Evolutionary conservation across 345 rosid genomes (phyloP).

Genomic region (Arabidopsis arenosa): DNA sequence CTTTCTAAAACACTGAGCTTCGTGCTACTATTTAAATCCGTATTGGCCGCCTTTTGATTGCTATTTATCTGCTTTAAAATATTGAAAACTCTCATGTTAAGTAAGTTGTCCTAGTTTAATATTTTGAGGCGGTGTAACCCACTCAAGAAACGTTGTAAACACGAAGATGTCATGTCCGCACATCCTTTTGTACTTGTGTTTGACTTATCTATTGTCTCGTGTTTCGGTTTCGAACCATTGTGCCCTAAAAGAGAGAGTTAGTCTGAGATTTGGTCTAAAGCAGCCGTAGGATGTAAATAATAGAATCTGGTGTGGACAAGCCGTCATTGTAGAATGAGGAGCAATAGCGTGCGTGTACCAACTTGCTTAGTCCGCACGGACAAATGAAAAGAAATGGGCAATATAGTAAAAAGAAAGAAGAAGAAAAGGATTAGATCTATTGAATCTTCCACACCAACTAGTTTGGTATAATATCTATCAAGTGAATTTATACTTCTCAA

Average conservation of each 20-base stretch:
- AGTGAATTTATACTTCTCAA: constrained; percentile 31
- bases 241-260: not conserved
- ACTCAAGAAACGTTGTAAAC: constrained; percentile 23
- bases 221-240: constrained; percentile 23
- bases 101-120: not conserved
- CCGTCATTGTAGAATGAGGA: constrained; percentile 42
- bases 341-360: constrained; percentile 36
- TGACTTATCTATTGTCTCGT: constrained; percentile 24
- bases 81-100: not conserved
- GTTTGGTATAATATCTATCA: constrained; percentile 15
- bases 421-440: not conserved
- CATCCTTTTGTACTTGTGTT: constrained; percentile 12
- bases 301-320: constrained; percentile 31
- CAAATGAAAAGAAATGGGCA: not conserved
- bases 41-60: constrained; percentile 11
- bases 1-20: not conserved
- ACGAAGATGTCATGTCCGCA: constrained; percentile 19
- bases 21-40: constrained; percentile 16
- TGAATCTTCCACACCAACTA: constrained; percentile 38
- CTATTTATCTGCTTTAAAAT: not conserved
- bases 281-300: not conserved
- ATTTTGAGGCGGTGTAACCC: constrained; percentile 11
- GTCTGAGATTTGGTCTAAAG: not conserved
- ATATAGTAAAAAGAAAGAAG: not conserved
- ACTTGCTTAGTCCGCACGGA: constrained; percentile 30